A percentile compares a stretch with the other conserved stretches of the same genome.
Conservation (phyloP, 2,329 filamentous ascomycete genomes). For the Pseudogymnoascus sp. region DNA sequence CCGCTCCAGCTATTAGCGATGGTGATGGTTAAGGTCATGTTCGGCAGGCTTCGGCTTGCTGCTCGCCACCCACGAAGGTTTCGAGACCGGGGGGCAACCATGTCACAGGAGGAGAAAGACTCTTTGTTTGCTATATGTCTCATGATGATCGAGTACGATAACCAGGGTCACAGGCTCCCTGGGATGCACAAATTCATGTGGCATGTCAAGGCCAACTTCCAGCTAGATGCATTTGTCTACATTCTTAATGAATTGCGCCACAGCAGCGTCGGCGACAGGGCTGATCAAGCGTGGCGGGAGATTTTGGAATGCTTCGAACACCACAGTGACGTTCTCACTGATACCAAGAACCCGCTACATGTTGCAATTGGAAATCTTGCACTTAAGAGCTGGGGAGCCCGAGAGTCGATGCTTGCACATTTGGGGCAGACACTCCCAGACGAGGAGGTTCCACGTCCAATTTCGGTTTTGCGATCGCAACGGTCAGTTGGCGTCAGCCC, state of each 20-base stretch:
- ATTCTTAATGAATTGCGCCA: conserved; percentile 31
- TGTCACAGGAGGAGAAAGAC: conserved; percentile 31
- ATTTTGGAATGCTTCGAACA: conserved; percentile 28
- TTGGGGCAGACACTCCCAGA: conserved; percentile 13
- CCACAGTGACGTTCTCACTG: conserved; percentile 26
- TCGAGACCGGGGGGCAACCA: conserved; percentile 25
- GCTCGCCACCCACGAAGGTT: conserved; percentile 30
- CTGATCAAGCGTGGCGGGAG: conserved; percentile 29
- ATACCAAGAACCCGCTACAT: conserved; percentile 26
- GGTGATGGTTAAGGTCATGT: conserved; percentile 26
- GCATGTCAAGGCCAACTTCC: conserved; percentile 32
- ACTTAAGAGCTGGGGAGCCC: conserved; percentile 28
- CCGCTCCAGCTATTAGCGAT: conserved; percentile 33
- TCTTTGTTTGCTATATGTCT: conserved; percentile 31
- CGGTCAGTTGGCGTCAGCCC: conserved; percentile 18
- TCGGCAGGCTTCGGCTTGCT: conserved; percentile 30
- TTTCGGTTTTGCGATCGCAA: conserved; percentile 23
- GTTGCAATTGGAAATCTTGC: conserved; percentile 27
- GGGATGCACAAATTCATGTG: conserved; percentile 30
- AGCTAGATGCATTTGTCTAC: conserved; percentile 33
- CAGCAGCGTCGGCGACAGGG: conserved; percentile 26
- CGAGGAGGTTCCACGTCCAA: conserved; percentile 19
- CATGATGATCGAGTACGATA: conserved; percentile 34
- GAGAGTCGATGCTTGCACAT: conserved; percentile 22
- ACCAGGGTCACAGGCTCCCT: conserved; percentile 27